phyloP scores from a whole-genome alignment of 768 basidiomycete genomes.

The Psilocybe sp. region DNA sequence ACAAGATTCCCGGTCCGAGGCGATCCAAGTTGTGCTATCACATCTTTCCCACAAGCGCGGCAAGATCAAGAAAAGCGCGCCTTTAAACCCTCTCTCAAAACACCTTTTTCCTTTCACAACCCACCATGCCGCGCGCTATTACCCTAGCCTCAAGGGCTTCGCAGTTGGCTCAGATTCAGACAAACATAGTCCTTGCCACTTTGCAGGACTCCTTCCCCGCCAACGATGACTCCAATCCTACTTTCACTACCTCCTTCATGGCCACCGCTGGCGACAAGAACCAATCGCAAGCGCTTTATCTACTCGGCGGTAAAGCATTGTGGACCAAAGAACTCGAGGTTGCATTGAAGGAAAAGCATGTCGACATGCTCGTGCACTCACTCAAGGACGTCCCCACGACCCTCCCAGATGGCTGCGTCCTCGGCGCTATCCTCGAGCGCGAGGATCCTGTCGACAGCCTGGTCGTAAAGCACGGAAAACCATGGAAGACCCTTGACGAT shows the following conservation, averaged over 20 bases:
- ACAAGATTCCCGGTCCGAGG: not conserved
- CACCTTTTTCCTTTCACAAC: not conserved
- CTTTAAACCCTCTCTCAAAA: not conserved
- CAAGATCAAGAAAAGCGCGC: not conserved
- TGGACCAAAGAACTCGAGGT: conserved; percentile 99
- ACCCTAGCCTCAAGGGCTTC: conserved; percentile 84
- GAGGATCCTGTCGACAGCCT: conserved; percentile 89
- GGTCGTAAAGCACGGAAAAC: conserved; percentile 72
- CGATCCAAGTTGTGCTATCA: not conserved
- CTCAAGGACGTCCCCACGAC: conserved; percentile 92
- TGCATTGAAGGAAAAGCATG: conserved; percentile 61
- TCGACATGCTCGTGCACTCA: conserved; percentile 92
- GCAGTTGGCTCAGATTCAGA: conserved; percentile 88
- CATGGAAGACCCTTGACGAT: conserved; percentile 74
- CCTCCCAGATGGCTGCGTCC: conserved; percentile 78
- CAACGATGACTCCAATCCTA: conserved; percentile 26
- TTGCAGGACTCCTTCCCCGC: conserved; percentile 59
- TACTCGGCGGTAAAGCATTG: conserved; percentile 85
- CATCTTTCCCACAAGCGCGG: not conserved
- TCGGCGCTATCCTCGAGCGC: conserved; percentile 82
- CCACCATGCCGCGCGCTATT: conserved; percentile 45
- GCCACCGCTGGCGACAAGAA: conserved; percentile 85
- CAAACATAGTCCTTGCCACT: conserved; percentile 69
- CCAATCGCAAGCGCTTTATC: conserved; percentile 81
- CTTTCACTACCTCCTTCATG: conserved; percentile 46